phyloP scores from a whole-genome alignment of 768 basidiomycete genomes.

The Tricholoma hemisulphureum region DNA sequence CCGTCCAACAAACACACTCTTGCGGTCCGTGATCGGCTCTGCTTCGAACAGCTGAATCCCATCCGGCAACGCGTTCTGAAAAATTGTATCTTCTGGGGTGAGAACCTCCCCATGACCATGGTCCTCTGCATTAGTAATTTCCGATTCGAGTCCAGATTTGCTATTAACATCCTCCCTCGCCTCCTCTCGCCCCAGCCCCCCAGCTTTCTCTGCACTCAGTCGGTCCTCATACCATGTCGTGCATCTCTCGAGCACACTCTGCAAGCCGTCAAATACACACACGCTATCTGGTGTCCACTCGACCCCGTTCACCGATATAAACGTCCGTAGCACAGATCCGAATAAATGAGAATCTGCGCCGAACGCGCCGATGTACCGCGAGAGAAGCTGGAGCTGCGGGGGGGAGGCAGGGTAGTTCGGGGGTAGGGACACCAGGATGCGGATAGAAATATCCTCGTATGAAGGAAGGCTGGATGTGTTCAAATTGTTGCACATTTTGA shows the following conservation, averaged over 20 bases:
- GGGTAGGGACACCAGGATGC: slow-evolving; percentile 58
- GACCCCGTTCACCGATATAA: slow-evolving; percentile 73
- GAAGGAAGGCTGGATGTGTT: slow-evolving; percentile 48
- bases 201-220: slow-evolving; percentile 52
- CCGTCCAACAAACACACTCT: slow-evolving; percentile 82
- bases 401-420: slow-evolving; percentile 64
- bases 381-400: slow-evolving; percentile 83
- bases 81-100: slow-evolving; percentile 9
- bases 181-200: slow-evolving; percentile 57
- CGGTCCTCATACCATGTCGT: slow-evolving; percentile 71
- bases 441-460: slow-evolving; percentile 50
- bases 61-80: slow-evolving; percentile 40
- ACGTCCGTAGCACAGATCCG: slow-evolving; percentile 75
- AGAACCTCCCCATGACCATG: neutral
- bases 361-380: slow-evolving; percentile 79
- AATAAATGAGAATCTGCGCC: slow-evolving; percentile 73
- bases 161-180: slow-evolving; percentile 27
- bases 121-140: slow-evolving; percentile 5
- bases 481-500: slow-evolving; percentile 7
- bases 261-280: slow-evolving; percentile 86
- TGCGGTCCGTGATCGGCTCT: slow-evolving; percentile 83
- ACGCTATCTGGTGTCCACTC: slow-evolving; percentile 73
- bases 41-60: slow-evolving; percentile 68
- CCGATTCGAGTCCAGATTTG: slow-evolving; percentile 7
- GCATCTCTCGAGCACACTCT: slow-evolving; percentile 67